Evolutionary conservation across 1,284 basidiomycete genomes (phyloP).

Genomic region (Coniophora puteana): DNA sequence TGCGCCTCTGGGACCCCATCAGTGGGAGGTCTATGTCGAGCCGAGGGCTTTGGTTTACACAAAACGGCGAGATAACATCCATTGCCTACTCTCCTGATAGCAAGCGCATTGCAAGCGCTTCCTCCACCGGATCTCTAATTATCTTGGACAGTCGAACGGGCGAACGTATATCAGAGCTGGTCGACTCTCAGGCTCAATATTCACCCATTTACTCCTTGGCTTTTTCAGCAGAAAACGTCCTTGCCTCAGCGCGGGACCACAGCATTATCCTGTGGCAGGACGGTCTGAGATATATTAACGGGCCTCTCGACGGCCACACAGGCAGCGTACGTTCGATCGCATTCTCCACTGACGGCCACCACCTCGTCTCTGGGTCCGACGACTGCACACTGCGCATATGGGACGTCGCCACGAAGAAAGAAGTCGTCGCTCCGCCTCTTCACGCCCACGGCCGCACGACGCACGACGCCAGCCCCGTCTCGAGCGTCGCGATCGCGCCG

Average conservation of each 20-base stretch:
- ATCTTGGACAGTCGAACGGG: neutral
- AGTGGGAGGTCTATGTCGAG: no score
- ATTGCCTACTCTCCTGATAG: conserved; percentile 1
- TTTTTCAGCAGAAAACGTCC: neutral
- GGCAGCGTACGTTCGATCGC: neutral
- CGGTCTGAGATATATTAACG: neutral
- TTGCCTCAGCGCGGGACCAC: neutral
- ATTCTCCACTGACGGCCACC: neutral
- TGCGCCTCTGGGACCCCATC: conserved; percentile 5
- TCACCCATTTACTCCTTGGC: neutral
- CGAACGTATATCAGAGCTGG: no score
- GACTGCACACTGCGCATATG: conserved; percentile 1
- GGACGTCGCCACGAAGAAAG: no score
- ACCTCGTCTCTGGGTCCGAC: neutral
- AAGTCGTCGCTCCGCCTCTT: no score
- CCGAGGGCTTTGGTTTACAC: no score
- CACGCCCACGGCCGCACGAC: no score
- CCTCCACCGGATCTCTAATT: neutral
- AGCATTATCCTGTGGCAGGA: conserved; percentile 2
- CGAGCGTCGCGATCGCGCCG: no score
- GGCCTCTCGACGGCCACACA: conserved; percentile 2
- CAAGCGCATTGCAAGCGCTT: neutral
- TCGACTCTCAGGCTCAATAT: neutral
- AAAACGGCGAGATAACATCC: neutral
- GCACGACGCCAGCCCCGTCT: no score